Evolutionary conservation across 257 asterid species (phyloP).

Genomic region (Nemophila menziesii): DNA sequence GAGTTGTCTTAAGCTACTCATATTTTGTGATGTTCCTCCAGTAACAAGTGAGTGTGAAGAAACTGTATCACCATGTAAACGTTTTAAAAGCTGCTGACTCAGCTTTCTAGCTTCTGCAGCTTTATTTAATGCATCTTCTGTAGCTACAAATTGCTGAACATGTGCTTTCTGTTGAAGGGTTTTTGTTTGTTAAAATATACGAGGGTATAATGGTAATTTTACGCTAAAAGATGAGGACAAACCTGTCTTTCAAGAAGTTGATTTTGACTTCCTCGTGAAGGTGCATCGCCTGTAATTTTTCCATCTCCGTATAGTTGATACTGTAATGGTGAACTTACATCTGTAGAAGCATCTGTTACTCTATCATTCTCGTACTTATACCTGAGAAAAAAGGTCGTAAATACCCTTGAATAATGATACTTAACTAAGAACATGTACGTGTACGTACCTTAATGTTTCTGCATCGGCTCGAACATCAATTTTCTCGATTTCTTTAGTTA

Average conservation of each 20-base stretch:
- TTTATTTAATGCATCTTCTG: slow-evolving; percentile 95
- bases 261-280: slow-evolving; percentile 76
- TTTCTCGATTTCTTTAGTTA: slow-evolving; percentile 66
- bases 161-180: slow-evolving; percentile 72
- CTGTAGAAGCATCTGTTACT: slow-evolving; percentile 79
- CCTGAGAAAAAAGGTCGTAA: slow-evolving; percentile 26
- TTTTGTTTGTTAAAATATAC: not conserved
- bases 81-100: slow-evolving; percentile 71
- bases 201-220: not conserved
- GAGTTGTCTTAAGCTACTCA: slow-evolving; percentile 99
- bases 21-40: slow-evolving; percentile 66
- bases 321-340: slow-evolving; percentile 78
- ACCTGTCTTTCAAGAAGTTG: slow-evolving; percentile 99
- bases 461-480: slow-evolving; percentile 92
- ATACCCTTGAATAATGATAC: not conserved
- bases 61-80: slow-evolving; percentile 64
- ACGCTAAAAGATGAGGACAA: slow-evolving; percentile 7
- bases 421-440: not conserved
- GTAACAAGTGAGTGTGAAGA: slow-evolving; percentile 53
- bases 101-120: slow-evolving; percentile 89
- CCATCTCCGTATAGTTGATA: slow-evolving; percentile 91
- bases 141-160: slow-evolving; percentile 93
- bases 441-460: slow-evolving; percentile 69
- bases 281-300: slow-evolving; percentile 63
- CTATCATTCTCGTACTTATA: slow-evolving; percentile 86